Evolutionary conservation across 2,329 filamentous ascomycete species (phyloP).

Genomic region (Fusarium compactum): DNA sequence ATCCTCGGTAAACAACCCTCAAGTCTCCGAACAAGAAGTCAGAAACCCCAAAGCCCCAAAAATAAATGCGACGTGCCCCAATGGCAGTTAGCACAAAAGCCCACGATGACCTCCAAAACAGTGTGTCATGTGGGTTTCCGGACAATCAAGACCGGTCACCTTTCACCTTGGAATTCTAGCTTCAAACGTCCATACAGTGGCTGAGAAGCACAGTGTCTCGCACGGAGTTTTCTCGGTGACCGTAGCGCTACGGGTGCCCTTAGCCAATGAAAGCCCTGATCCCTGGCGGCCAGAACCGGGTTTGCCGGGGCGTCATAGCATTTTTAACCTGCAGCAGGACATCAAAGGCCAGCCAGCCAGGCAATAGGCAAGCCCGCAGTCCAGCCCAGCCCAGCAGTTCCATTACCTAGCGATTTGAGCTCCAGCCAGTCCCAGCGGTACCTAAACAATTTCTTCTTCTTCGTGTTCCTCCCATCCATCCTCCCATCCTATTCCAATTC

Average conservation of each 20-base stretch:
- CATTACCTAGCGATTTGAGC: slow-evolving; percentile 31
- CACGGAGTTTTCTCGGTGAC: slow-evolving; percentile 40
- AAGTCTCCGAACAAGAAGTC: slow-evolving; percentile 29
- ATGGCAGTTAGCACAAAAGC: slow-evolving; percentile 26
- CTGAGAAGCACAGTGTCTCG: slow-evolving; percentile 34
- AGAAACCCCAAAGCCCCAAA: slow-evolving; percentile 31
- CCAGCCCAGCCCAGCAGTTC: slow-evolving; percentile 11
- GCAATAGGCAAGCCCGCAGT: neutral
- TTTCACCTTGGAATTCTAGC: slow-evolving; percentile 20
- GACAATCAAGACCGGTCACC: slow-evolving; percentile 36
- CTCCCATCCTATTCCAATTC: slow-evolving; percentile 31
- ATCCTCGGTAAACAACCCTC: slow-evolving; percentile 43
- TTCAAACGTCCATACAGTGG: slow-evolving; percentile 31
- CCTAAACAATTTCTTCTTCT: slow-evolving; percentile 46
- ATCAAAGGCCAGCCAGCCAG: slow-evolving; percentile 41
- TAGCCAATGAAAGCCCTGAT: slow-evolving; percentile 39
- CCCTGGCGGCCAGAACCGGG: slow-evolving; percentile 46
- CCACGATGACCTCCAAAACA: slow-evolving; percentile 41
- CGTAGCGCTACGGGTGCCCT: slow-evolving; percentile 28
- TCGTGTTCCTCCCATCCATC: slow-evolving; percentile 28
- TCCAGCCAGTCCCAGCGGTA: slow-evolving; percentile 30
- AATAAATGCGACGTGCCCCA: slow-evolving; percentile 35
- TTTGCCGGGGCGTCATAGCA: slow-evolving; percentile 48
- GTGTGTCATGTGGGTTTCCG: slow-evolving; percentile 34
- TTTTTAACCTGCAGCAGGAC: slow-evolving; percentile 46